Base-by-base conservation (phyloP, 345 rosid species). In the Citrus glauca region DNA sequence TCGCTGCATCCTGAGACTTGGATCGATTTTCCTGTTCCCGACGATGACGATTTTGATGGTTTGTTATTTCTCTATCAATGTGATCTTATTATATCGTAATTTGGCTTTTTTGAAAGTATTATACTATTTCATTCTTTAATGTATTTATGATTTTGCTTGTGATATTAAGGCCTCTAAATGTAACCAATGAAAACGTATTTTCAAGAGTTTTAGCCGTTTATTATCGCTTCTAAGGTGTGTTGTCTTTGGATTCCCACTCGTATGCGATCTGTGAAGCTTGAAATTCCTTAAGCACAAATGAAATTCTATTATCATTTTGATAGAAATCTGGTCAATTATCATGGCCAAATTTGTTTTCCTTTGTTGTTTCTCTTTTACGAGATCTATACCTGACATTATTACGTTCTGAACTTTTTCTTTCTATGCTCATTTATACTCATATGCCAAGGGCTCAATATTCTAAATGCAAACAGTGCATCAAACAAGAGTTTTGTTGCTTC, bases 1-100 rank as follows among this genome's bases (percentile, higher is more conserved):
- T 89, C 98, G n/a, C 83, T 87, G 98, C 97, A 96, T 90, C 98
- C 98, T 1, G 93, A 89, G 84, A 94, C 99, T 76, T 96, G 99
- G 99, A 81, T 94, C 2, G 93, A 92, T 84, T 96, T 96, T 75
- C 98, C 98, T 30, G 78, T 92, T 9, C 90, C 89, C 9, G 91
- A 90, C 7, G 85, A 85, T 61, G 91, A 86, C 37, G 90, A 85
- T 73, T 94, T 89, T 73, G 95, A 92, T 76, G 98, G 98, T 92
- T 82, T 50, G 37, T 68, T 74, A n/a, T 20, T 9, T 73, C 17
- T 67, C 42, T 1, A 1, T 61, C 32, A 7, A 9, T 60, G 14
- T 10, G 9, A 37, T 56, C 57, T 69, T 35, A 73, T 35, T 57
- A 37, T 35, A 1, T 62, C 13, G 33, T 22, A 53, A 2, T 48